A percentile compares a stretch with the other conserved stretches of the same genome.
phyloP scores from a whole-genome alignment of 73 alveolate species.

The Loxodes magnus region DNA sequence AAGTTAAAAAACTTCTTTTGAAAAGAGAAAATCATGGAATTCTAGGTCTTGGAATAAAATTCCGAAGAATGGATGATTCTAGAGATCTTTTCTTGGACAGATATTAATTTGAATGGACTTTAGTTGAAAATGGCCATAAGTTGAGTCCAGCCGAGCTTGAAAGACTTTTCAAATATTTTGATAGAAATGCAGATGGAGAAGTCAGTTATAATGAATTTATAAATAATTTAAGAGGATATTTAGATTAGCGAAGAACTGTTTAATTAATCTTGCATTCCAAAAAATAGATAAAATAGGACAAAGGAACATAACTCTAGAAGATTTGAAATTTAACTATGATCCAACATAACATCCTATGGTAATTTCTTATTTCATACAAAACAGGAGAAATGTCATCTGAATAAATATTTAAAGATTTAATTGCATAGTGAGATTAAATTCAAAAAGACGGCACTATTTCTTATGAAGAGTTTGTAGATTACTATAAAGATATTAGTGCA shows the following conservation, averaged over 20 bases:
- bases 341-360: constrained; percentile 33
- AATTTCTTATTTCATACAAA: too few species aligned
- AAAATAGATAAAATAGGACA: constrained; percentile 37
- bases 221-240: constrained; percentile 29
- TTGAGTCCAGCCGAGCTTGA: constrained; percentile 36
- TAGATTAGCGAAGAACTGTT: constrained; percentile 21
- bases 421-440: constrained; percentile 42
- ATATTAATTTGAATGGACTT: constrained; percentile 48
- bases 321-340: constrained; percentile 19
- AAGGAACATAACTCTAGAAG: constrained; percentile 24
- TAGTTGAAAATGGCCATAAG: constrained; percentile 47
- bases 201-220: constrained; percentile 59
- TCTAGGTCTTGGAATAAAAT: constrained; percentile 41
- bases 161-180: constrained; percentile 44
- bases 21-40: constrained; percentile 52
- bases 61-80: constrained; percentile 41
- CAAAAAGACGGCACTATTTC: constrained; percentile 47
- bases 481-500: constrained; percentile 64
- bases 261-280: constrained; percentile 24
- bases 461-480: constrained; percentile 62
- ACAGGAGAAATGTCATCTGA: constrained; percentile 36
- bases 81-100: constrained; percentile 24
- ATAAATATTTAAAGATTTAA: constrained; percentile 37
- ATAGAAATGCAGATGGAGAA: constrained; percentile 48
- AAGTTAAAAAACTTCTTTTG: too few species aligned